These are phyloP conservation scores for Zygotorulaspora florentina DNA, from an alignment of 805 yeast genomes.

Conservation along the genomic window DNA sequence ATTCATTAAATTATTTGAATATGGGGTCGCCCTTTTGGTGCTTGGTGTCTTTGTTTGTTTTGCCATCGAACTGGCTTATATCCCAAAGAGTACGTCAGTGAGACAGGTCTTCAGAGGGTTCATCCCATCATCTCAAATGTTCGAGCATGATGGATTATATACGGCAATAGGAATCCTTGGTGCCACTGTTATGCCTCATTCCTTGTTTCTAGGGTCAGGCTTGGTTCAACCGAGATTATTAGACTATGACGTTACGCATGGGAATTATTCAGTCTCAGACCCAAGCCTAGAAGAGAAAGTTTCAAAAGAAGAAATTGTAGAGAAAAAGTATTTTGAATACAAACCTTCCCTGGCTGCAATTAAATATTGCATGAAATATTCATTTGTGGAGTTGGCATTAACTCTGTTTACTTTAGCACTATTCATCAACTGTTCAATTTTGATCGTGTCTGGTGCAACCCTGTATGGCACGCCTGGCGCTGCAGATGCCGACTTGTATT, in stretches of 20 bases:
- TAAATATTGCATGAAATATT: constrained; percentile 62
- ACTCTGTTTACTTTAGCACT: constrained; percentile 77
- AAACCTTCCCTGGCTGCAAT: constrained; percentile 73
- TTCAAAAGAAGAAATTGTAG: constrained; percentile 29
- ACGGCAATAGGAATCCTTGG: constrained; percentile 80
- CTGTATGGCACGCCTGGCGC: constrained; percentile 68
- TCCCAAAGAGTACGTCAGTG: constrained; percentile 43
- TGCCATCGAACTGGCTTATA: constrained; percentile 61
- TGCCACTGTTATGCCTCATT: constrained; percentile 94
- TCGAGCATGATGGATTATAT: constrained; percentile 61
- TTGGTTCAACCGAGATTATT: constrained; percentile 78
- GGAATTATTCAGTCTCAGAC: constrained; percentile 38
- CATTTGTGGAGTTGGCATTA: constrained; percentile 64
- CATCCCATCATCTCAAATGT: constrained; percentile 52
- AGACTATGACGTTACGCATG: constrained; percentile 64
- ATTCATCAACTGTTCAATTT: constrained; percentile 79
- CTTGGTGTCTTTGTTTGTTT: constrained; percentile 74
- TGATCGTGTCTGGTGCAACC: constrained; percentile 78
- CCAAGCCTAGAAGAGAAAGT: constrained; percentile 7
- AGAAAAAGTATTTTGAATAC: constrained; percentile 46
- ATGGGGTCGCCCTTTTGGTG: constrained; percentile 67
- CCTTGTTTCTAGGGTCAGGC: constrained; percentile 79
- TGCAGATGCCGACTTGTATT: constrained; percentile 71
- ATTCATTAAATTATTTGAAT: constrained; percentile 70
- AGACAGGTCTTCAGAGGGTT: constrained; percentile 59